Conservation (phyloP, 179 eudicot genomes). For the Sideroxylon spinosum region DNA sequence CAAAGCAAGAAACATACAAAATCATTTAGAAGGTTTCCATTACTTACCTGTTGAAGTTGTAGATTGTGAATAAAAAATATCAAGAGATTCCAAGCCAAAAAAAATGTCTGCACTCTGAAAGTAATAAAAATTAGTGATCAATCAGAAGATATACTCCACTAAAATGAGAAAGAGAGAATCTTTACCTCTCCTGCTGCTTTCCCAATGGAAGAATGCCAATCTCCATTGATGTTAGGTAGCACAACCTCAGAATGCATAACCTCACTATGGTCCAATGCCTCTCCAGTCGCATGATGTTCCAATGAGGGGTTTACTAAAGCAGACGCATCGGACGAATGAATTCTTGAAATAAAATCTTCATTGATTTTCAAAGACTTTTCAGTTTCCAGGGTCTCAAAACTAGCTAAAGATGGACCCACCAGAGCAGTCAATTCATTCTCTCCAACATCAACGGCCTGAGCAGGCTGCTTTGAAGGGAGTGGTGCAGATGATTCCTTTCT, state of each 20-base stretch:
- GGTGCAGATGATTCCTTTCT: slow-evolving; percentile 31
- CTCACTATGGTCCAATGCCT: slow-evolving; percentile 21
- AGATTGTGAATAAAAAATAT: slow-evolving; percentile 29
- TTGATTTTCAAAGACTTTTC: slow-evolving; percentile 17
- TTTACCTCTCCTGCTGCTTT: slow-evolving; percentile 37
- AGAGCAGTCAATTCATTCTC: slow-evolving; percentile 16
- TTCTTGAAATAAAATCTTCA: slow-evolving; percentile 6
- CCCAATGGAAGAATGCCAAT: slow-evolving; percentile 19
- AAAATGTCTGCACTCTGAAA: slow-evolving; percentile 37
- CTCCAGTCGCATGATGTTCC: slow-evolving; percentile 5
- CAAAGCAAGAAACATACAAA: background rate
- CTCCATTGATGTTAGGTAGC: slow-evolving; percentile 12
- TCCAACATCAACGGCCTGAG: slow-evolving; percentile 21
- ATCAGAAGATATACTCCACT: background rate
- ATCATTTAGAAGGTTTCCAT: background rate
- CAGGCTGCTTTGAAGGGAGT: slow-evolving; percentile 16
- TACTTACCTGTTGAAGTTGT: slow-evolving; percentile 25
- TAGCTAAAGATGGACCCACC: slow-evolving; percentile 18
- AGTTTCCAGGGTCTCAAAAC: slow-evolving; percentile 14
- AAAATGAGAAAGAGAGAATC: slow-evolving; percentile 2
- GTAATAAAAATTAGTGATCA: slow-evolving; percentile 11
- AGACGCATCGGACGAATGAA: slow-evolving; percentile 16
- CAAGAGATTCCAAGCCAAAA: slow-evolving; percentile 28
- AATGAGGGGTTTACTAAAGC: background rate
- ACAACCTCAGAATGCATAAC: slow-evolving; percentile 15